These are phyloP conservation scores for Vanderwaltozyma tropicalis DNA, from an alignment of 805 yeast genomes.

Conservation along the genomic window DNA sequence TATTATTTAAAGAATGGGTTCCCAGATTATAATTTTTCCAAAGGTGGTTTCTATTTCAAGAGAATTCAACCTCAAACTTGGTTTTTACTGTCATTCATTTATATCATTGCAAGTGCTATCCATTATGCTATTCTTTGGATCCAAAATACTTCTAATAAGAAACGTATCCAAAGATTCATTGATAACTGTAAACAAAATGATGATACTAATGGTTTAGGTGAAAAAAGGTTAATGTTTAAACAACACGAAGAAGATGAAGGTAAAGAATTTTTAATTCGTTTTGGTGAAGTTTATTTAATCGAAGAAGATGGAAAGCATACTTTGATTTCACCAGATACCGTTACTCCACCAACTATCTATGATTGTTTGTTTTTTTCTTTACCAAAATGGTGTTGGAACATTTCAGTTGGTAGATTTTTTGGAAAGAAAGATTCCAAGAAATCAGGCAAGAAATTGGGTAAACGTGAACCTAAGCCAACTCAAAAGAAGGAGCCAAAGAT, in stretches of 20 bases:
- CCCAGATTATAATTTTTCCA: conserved; percentile 69
- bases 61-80: conserved; percentile 57
- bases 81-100: conserved; percentile 43
- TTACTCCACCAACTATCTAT: conserved; percentile 38
- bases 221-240: conserved; percentile 33
- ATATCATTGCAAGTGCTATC: conserved; percentile 39
- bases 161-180: conserved; percentile 43
- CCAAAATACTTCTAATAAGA: conserved; percentile 45
- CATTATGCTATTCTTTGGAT: conserved; percentile 50
- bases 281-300: conserved; percentile 48
- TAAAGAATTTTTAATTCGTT: conserved; percentile 43
- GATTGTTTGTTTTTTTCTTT: conserved; percentile 38
- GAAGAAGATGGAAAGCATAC: conserved; percentile 35
- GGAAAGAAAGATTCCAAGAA: neutral
- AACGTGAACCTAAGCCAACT: neutral
- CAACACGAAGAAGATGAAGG: conserved; percentile 36
- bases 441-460: conserved; percentile 1
- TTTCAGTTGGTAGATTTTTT: conserved; percentile 31
- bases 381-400: conserved; percentile 38
- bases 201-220: conserved; percentile 47
- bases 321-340: conserved; percentile 38
- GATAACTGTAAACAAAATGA: conserved; percentile 43
- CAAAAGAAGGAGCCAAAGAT: conserved; percentile 3
- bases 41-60: conserved; percentile 43
- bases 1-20: conserved; percentile 75